Evolutionary conservation across 805 yeast genomes (phyloP).

Genomic region (Myxozyma monticola): DNA sequence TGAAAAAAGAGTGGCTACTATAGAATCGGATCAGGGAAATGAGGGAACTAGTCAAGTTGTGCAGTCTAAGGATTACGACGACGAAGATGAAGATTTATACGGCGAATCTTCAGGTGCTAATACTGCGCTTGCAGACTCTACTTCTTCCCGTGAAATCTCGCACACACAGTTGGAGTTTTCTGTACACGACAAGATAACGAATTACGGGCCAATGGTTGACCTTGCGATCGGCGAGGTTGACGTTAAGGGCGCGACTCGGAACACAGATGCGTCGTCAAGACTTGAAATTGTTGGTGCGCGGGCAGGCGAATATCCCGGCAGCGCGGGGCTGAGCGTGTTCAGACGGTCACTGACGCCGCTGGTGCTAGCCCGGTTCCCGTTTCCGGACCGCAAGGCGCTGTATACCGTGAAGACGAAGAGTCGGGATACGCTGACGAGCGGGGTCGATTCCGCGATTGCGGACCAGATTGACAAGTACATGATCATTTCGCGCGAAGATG

Average conservation of each 20-base stretch:
- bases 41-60: neutral
- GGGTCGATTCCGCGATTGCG: slow-evolving; percentile 6
- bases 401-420: slow-evolving; percentile 58
- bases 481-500: slow-evolving; percentile 43
- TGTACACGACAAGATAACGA: slow-evolving; percentile 55
- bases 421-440: slow-evolving; percentile 17
- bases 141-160: slow-evolving; percentile 9
- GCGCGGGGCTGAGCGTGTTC: slow-evolving; percentile 60
- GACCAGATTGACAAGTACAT: slow-evolving; percentile 29
- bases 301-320: slow-evolving; percentile 52
- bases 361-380: slow-evolving; percentile 62
- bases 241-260: neutral
- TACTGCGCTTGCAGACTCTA: slow-evolving; percentile 1
- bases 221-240: slow-evolving; percentile 55
- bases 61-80: slow-evolving; percentile 27
- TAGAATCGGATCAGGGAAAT: neutral
- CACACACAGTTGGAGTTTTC: slow-evolving; percentile 46
- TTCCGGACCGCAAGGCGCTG: slow-evolving; percentile 71
- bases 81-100: slow-evolving; percentile 33
- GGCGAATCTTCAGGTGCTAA: slow-evolving; percentile 16
- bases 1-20: neutral
- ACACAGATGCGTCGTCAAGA: slow-evolving; percentile 5
- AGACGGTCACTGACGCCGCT: slow-evolving; percentile 69
- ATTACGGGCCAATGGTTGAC: slow-evolving; percentile 72
- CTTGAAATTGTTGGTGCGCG: slow-evolving; percentile 65